phyloP scores from a whole-genome alignment of 345 rosid genomes.

The Streptanthus diversifolius region DNA sequence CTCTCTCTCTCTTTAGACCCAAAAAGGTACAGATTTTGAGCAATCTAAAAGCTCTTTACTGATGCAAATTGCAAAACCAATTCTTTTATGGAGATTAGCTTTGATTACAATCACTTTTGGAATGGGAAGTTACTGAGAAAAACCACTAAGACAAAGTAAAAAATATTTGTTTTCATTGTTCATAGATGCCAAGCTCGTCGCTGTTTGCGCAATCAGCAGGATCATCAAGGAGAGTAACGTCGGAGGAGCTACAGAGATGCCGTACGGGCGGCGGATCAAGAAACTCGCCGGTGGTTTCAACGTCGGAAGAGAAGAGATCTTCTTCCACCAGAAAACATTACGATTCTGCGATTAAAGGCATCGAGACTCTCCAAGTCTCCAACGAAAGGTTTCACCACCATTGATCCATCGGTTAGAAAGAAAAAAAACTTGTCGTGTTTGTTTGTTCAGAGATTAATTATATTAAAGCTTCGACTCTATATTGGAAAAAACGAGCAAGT shows the following conservation, averaged over 20 bases:
- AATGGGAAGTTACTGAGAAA: neutral
- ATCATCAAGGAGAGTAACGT: slow-evolving; percentile 57
- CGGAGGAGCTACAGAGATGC: slow-evolving; percentile 52
- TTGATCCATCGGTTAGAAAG: neutral
- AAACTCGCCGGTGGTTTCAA: slow-evolving; percentile 49
- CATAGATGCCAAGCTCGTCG: slow-evolving; percentile 50
- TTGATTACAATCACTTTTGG: neutral
- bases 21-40: neutral
- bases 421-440: neutral
- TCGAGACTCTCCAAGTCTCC: slow-evolving; percentile 54
- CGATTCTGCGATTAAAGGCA: slow-evolving; percentile 66
- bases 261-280: slow-evolving; percentile 46
- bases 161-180: neutral
- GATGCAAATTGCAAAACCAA: slow-evolving; percentile 15
- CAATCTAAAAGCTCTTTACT: slow-evolving; percentile 4
- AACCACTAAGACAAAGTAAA: neutral
- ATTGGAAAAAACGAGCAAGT: neutral
- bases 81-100: neutral
- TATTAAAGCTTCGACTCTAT: slow-evolving; percentile 1
- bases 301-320: slow-evolving; percentile 59
- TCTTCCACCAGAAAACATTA: slow-evolving; percentile 59
- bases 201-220: slow-evolving; percentile 64
- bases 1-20: neutral
- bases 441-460: neutral
- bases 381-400: slow-evolving; percentile 37